A percentile compares a stretch with the other conserved stretches of the same genome.
These are phyloP conservation scores for Melanomma pulvis-pyrius DNA, from an alignment of 495 filamentous ascomycete species.

Conservation along the genomic window DNA sequence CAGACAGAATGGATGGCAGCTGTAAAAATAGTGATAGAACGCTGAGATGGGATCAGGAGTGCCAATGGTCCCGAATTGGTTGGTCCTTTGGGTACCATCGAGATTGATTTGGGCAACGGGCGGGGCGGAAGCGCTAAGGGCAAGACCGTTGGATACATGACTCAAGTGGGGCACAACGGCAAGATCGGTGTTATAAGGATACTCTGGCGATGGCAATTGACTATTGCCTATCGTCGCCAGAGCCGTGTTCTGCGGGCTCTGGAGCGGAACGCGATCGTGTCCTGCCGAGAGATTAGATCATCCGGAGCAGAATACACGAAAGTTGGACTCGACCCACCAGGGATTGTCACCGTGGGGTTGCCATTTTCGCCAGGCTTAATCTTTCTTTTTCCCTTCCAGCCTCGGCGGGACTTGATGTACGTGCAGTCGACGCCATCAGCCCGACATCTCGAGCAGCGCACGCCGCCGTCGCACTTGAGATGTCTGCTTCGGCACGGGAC, in stretches of 20 bases:
- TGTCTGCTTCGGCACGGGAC: conserved; percentile 60
- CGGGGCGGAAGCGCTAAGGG: conserved; percentile 5
- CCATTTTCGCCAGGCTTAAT: conserved; percentile 26
- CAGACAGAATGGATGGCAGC: conserved; percentile 66
- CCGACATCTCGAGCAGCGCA: conserved; percentile 39
- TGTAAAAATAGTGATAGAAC: conserved; percentile 57
- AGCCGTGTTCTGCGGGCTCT: conserved; percentile 9
- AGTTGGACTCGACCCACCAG: conserved; percentile 12
- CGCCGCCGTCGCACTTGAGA: conserved; percentile 49
- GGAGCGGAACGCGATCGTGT: conserved; percentile 11
- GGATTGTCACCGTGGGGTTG: neutral
- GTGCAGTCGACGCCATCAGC: conserved; percentile 38
- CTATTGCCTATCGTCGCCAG: neutral
- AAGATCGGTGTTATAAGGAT: conserved; percentile 16
- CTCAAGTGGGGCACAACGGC: conserved; percentile 10
- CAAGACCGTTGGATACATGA: conserved; percentile 10
- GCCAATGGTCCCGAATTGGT: conserved; percentile 7
- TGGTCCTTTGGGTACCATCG: conserved; percentile 24
- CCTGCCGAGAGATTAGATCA: conserved; percentile 25
- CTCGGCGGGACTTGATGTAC: conserved; percentile 40
- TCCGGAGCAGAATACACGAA: neutral
- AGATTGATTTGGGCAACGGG: conserved; percentile 19
- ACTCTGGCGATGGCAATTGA: conserved; percentile 28
- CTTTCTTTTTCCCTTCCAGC: conserved; percentile 39
- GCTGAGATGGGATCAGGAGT: conserved; percentile 14